phyloP scores from a whole-genome alignment of 805 yeast genomes.

The Cyberlindnera euphorbiae region DNA sequence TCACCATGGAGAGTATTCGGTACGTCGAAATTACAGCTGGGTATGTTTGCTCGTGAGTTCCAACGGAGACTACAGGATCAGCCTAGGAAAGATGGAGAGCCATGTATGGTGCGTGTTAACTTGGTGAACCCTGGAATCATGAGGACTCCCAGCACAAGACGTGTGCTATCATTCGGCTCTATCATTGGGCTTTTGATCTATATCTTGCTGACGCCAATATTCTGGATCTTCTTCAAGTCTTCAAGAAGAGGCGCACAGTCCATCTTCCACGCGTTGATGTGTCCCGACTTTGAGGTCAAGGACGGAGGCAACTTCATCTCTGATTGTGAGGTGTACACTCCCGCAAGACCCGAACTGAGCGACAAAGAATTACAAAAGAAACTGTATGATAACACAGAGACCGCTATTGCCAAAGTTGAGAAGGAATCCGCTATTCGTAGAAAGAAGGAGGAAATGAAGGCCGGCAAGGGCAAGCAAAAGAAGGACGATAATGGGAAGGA shows the following conservation, averaged over 20 bases:
- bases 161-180: constrained; percentile 74
- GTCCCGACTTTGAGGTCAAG: constrained; percentile 61
- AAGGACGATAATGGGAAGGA: constrained; percentile 1
- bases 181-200: constrained; percentile 59
- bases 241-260: constrained; percentile 79
- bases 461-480: constrained; percentile 11
- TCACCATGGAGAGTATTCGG: constrained; percentile 79
- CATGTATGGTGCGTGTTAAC: constrained; percentile 63
- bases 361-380: constrained; percentile 56
- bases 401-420: constrained; percentile 56
- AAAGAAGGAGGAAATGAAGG: constrained; percentile 33
- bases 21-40: constrained; percentile 70
- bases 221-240: constrained; percentile 78
- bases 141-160: constrained; percentile 81
- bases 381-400: constrained; percentile 58
- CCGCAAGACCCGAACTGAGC: constrained; percentile 59
- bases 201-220: constrained; percentile 68
- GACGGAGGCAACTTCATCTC: constrained; percentile 68
- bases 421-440: constrained; percentile 66
- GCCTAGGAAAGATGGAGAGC: constrained; percentile 67
- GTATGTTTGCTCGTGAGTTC: constrained; percentile 71
- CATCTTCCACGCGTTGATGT: constrained; percentile 58
- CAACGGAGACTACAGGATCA: constrained; percentile 59
- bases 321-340: constrained; percentile 57
- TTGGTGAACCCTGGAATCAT: constrained; percentile 89